phyloP scores from a whole-genome alignment of 768 basidiomycete genomes.

The Hebeloma cylindrosporum region DNA sequence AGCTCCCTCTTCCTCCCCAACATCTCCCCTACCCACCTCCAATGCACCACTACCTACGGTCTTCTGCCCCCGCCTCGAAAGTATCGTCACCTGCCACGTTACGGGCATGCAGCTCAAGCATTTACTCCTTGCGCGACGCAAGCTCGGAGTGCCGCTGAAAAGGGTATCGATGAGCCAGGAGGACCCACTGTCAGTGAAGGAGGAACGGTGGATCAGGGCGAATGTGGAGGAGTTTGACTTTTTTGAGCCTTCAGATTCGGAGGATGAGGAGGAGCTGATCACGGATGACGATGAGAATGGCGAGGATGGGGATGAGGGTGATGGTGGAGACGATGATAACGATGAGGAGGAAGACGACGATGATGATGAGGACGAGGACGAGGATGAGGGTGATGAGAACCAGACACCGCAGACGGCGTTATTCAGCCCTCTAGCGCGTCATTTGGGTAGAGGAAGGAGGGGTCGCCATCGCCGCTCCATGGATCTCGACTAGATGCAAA shows the following conservation, averaged over 20 bases:
- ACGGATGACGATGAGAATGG: constrained; percentile 26
- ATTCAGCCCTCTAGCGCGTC: constrained; percentile 18
- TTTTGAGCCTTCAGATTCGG: constrained; percentile 59
- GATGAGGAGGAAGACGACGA: constrained; percentile 12
- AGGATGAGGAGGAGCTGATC: too few relatives aligned
- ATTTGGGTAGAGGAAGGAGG: constrained; percentile 17
- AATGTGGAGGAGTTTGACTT: constrained; percentile 53
- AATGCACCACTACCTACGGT: constrained; percentile 16
- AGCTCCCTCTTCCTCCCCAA: constrained; percentile 1
- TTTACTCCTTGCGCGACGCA: constrained; percentile 44
- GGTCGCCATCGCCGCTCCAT: neutral
- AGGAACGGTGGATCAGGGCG: constrained; percentile 51
- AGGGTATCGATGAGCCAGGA: constrained; percentile 46
- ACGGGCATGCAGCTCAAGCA: constrained; percentile 39
- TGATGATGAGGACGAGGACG: constrained; percentile 25
- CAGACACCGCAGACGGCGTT: constrained; percentile 11
- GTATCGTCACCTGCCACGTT: constrained; percentile 47
- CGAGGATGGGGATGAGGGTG: constrained; percentile 13
- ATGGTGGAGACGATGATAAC: constrained; percentile 13
- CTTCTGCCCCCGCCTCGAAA: constrained; percentile 53
- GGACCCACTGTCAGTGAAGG: constrained; percentile 39
- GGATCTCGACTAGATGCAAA: constrained; percentile 11
- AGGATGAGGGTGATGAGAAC: constrained; percentile 18
- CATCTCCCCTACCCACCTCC: constrained; percentile 8
- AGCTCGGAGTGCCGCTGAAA: constrained; percentile 45